phyloP scores from a whole-genome alignment of 306 rosid species.

The Aeschynomene evenia region DNA sequence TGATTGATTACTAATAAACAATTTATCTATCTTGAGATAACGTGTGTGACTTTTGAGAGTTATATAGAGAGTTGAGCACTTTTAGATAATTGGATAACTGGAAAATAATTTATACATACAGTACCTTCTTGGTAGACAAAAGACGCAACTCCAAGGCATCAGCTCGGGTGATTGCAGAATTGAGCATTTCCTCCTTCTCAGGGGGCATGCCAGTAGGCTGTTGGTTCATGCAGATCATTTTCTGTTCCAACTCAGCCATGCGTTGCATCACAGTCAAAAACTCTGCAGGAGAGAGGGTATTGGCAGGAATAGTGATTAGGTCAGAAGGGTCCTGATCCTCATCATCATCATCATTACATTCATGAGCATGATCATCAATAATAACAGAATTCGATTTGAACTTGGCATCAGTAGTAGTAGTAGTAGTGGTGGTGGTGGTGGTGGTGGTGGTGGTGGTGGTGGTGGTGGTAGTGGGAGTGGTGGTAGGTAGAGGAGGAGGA shows the following conservation, averaged over 20 bases:
- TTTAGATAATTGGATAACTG: too few species aligned
- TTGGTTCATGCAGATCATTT: slow-evolving; percentile 41
- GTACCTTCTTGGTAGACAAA: slow-evolving; percentile 70
- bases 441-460: too few species aligned
- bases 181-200: slow-evolving; percentile 70
- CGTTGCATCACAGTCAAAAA: slow-evolving; percentile 68
- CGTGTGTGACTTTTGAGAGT: too few species aligned
- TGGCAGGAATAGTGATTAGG: slow-evolving; percentile 25
- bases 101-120: too few species aligned
- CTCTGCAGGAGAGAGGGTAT: slow-evolving; percentile 40
- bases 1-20: background rate
- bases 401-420: slow-evolving; percentile 37
- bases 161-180: slow-evolving; percentile 53
- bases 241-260: slow-evolving; percentile 82
- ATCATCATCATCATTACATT: background rate
- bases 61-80: too few species aligned
- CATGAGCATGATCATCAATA: background rate
- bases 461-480: too few species aligned
- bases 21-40: background rate
- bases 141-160: slow-evolving; percentile 68
- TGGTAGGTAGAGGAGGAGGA: too few species aligned
- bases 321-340: slow-evolving; percentile 28
- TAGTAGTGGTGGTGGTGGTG: too few species aligned
- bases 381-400: background rate
- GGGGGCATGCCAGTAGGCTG: slow-evolving; percentile 56